phyloP scores from a whole-genome alignment of 331 rosid genomes.

The Phaseolus coccineus region DNA sequence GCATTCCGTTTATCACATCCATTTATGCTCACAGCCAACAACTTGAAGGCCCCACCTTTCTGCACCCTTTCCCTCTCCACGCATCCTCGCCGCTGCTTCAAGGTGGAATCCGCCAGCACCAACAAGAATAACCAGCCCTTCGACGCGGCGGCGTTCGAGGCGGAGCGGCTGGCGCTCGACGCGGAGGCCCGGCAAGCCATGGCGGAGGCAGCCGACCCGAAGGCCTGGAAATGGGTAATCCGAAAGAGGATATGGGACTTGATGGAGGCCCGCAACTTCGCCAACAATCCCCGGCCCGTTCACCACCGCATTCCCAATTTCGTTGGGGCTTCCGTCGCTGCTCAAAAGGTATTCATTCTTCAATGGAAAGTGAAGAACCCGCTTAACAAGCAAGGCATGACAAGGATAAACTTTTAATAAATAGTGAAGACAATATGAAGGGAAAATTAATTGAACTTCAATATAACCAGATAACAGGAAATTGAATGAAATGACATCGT shows the following conservation, averaged over 20 bases:
- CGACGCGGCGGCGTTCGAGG: constrained; percentile 83
- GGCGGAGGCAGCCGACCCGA: constrained; percentile 71
- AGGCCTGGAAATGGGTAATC: constrained; percentile 96
- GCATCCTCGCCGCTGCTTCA: constrained; percentile 36
- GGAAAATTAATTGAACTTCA: no score
- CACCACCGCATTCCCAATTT: constrained; percentile 96
- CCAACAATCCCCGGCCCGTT: constrained; percentile 83
- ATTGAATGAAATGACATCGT: neutral
- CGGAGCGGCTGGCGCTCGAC: constrained; percentile 74
- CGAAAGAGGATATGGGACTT: constrained; percentile 85
- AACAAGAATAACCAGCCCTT: constrained; percentile 46
- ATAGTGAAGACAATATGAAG: neutral
- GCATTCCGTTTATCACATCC: constrained; percentile 53
- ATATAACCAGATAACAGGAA: neutral
- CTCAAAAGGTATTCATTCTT: constrained; percentile 58
- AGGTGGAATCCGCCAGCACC: constrained; percentile 41
- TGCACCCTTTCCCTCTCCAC: constrained; percentile 33
- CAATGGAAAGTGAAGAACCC: neutral
- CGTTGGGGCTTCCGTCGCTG: constrained; percentile 77
- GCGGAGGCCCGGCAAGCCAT: constrained; percentile 70
- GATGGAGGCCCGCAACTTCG: constrained; percentile 74
- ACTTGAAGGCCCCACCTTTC: neutral
- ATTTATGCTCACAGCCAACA: constrained; percentile 12
- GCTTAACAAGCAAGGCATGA: neutral
- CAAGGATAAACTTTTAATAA: no score